Base-by-base conservation (phyloP, 495 filamentous ascomycete genomes). In the Neurospora sp. region DNA sequence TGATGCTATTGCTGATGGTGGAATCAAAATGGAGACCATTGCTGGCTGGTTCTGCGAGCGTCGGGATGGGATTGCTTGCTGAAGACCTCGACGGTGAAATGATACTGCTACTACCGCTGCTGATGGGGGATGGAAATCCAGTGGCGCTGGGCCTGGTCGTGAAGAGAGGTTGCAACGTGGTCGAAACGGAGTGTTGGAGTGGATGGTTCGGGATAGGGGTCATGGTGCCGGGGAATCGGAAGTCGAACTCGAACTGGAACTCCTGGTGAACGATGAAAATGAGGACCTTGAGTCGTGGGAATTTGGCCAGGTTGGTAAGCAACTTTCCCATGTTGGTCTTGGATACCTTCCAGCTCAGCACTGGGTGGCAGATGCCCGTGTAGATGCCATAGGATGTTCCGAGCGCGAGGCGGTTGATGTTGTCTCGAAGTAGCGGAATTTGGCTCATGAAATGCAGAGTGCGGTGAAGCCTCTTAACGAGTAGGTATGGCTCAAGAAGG, bases 401-500 rank as follows among this genome's bases (percentile, higher is more conserved):
- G 18, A 86, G 78, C 11, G 84, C 84, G 3, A 86, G 77, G 22
- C 78, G 80, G 44, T 80, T 82, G 40, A 81, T 81, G 75, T 78
- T 81, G 38, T 84, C 82, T 22, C 83, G 78, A 65, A 86, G 76
- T 16, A 83, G 78, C 35, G 82, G 79, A 31, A 86, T 83, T 77
- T 85, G 84, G 75, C 82, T 83, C 74, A 86, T 79, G 22, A 85
- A 84, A 71, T 83, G 82, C 69, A 86, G 77, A 31, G 82, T 81
- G 70, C 84, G 82, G 73, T 85, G 80, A 31, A 86, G 79, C 69
- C 82, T 78, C 78, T 84, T 84, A 75, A 86, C 81, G 59, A 85
- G 82, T 11, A 86, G 77, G 72, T 86, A 85, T 4, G 84, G 84
- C 74, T 86, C 84, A 40, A 86, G 82, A n/a, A 86, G 79, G 59